Evolutionary conservation across 805 yeast genomes (phyloP).

Genomic region (Candida ficus): DNA sequence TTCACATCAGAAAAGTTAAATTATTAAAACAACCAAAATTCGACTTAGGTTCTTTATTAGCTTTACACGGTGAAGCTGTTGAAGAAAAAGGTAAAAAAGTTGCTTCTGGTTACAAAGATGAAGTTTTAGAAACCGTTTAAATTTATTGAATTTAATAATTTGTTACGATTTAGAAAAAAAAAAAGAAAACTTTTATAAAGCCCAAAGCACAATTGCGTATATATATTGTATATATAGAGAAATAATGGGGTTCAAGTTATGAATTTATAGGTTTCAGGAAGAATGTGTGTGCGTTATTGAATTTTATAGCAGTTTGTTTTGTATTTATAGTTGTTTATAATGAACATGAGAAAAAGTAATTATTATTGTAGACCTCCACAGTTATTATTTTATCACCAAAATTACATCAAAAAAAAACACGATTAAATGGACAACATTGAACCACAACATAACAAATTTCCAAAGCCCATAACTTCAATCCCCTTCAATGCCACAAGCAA

Average conservation of each 20-base stretch:
- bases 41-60: conserved; percentile 92
- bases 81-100: conserved; percentile 99
- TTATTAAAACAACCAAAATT: conserved; percentile 97
- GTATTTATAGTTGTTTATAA: conserved; percentile 10
- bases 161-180: conserved; percentile 90
- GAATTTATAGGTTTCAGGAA: conserved; percentile 95
- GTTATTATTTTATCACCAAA: neutral
- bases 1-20: conserved; percentile 98
- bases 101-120: conserved; percentile 94
- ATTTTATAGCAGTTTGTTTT: conserved; percentile 29
- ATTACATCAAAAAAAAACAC: too few relatives aligned
- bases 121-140: conserved; percentile 95
- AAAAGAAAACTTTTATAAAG: conserved; percentile 3
- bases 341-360: conserved; percentile 5
- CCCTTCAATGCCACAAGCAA: too few relatives aligned
- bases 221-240: conserved; percentile 87
- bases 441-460: too few relatives aligned
- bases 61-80: conserved; percentile 95
- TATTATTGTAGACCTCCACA: neutral
- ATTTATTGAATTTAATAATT: conserved; percentile 81
- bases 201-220: conserved; percentile 36
- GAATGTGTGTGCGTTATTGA: conserved; percentile 96
- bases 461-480: too few relatives aligned
- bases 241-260: conserved; percentile 95
- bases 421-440: too few relatives aligned